Conservation (phyloP, 179 eudicot genomes). For the Sideroxylon spinosum region DNA sequence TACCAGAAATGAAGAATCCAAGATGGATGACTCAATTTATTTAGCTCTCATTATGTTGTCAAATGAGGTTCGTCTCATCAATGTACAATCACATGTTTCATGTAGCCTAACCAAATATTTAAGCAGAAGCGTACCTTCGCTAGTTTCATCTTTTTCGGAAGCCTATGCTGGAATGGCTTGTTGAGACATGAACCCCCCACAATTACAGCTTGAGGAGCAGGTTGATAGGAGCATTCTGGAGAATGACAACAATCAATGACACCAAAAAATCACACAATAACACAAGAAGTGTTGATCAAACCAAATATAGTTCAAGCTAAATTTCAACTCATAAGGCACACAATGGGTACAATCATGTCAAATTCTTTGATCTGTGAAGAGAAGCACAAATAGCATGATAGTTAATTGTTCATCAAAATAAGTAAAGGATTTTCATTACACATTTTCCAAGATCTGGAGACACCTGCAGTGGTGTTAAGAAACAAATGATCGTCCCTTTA, state of each 20-base stretch:
- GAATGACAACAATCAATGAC: constrained; percentile 12
- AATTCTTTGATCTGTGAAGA: not conserved
- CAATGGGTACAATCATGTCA: not conserved
- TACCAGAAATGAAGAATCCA: not conserved
- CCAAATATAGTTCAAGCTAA: not conserved
- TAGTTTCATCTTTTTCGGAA: constrained; percentile 70
- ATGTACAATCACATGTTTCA: constrained; percentile 3
- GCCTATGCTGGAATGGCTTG: constrained; percentile 87
- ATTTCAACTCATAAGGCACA: not conserved
- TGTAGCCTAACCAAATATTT: not conserved
- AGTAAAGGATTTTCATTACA: not conserved
- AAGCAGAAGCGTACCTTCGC: constrained; percentile 51
- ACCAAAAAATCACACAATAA: constrained; percentile 4
- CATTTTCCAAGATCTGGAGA: constrained; percentile 1
- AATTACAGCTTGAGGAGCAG: constrained; percentile 90
- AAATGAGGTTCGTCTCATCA: not conserved
- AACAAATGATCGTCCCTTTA: not conserved
- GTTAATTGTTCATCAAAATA: too few species aligned
- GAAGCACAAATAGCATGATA: not conserved
- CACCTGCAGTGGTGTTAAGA: constrained; percentile 1
- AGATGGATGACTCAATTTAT: not conserved
- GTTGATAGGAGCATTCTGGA: constrained; percentile 87
- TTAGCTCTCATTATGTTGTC: not conserved
- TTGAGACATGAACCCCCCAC: constrained; percentile 76
- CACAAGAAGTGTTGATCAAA: constrained; percentile 2